phyloP scores from a whole-genome alignment of 2,329 filamentous ascomycete genomes.

The Fusarium napiforme region DNA sequence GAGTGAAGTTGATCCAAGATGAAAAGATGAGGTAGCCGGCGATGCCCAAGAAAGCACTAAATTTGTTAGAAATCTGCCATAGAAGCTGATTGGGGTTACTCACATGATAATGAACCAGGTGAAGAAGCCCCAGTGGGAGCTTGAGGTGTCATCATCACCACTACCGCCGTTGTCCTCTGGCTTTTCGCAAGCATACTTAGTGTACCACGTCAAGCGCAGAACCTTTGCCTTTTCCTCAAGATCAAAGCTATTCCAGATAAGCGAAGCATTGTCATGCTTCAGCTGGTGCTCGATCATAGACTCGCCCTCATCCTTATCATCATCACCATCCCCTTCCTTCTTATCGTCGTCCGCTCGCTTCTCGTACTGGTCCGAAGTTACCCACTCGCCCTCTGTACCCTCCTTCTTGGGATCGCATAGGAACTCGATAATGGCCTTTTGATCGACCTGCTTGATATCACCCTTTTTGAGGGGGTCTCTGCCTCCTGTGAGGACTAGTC shows the following conservation, averaged over 20 bases:
- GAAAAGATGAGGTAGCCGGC: conserved; percentile 96
- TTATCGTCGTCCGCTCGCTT: conserved; percentile 48
- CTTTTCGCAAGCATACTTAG: conserved; percentile 84
- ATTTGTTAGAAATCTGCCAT: conserved; percentile 35
- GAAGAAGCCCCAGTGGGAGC: conserved; percentile 88
- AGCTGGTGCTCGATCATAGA: conserved; percentile 62
- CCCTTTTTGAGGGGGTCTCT: conserved; percentile 51
- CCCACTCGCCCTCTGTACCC: conserved; percentile 78
- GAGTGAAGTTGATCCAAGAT: conserved; percentile 98
- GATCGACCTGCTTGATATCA: conserved; percentile 62
- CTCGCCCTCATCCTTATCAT: conserved; percentile 52
- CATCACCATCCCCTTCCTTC: conserved; percentile 52
- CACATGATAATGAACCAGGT: conserved; percentile 97
- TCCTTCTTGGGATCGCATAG: conserved; percentile 78
- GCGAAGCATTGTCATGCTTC: conserved; percentile 67
- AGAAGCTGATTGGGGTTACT: conserved; percentile 51
- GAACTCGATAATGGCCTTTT: conserved; percentile 86
- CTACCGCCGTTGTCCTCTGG: conserved; percentile 56
- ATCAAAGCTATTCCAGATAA: conserved; percentile 82
- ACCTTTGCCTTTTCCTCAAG: conserved; percentile 67
- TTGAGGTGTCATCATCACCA: conserved; percentile 52
- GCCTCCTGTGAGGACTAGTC: conserved; percentile 74
- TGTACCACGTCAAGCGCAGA: conserved; percentile 84
- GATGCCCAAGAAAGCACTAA: conserved; percentile 84
- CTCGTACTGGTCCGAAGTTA: conserved; percentile 66